phyloP scores from a whole-genome alignment of 768 basidiomycete species.

The Ramaria sp. region DNA sequence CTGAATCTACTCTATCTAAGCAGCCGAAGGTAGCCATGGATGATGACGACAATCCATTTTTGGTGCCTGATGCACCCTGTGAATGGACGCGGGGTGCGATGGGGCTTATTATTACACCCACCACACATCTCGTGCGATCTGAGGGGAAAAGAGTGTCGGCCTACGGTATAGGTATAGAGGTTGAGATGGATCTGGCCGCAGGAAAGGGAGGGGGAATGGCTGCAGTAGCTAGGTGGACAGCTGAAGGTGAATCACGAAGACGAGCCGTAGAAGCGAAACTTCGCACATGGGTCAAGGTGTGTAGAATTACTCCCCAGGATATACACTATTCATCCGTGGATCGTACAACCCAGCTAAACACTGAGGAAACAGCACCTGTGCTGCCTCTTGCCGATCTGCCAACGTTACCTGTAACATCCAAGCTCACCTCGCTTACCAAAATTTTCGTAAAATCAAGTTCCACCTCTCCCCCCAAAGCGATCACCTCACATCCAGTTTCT shows the following conservation, averaged over 20 bases:
- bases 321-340: background rate
- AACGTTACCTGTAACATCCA: conserved; percentile 36
- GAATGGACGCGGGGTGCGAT: conserved; percentile 68
- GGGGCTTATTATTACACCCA: conserved; percentile 65
- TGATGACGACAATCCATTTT: conserved; percentile 67
- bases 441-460: conserved; percentile 11
- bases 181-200: conserved; percentile 77
- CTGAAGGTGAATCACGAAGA: conserved; percentile 51
- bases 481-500: conserved; percentile 22
- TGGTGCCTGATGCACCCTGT: conserved; percentile 26
- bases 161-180: conserved; percentile 81
- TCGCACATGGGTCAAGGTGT: conserved; percentile 53
- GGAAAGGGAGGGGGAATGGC: conserved; percentile 78
- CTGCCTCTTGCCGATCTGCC: conserved; percentile 63
- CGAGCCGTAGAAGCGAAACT: conserved; percentile 49
- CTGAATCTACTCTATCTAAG: conserved; percentile 12
- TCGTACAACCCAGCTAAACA: conserved; percentile 37
- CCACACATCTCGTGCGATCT: conserved; percentile 60
- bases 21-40: conserved; percentile 13
- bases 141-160: conserved; percentile 61
- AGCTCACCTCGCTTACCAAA: conserved; percentile 33
- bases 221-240: conserved; percentile 81
- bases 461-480: conserved; percentile 29
- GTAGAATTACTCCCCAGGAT: background rate
- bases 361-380: conserved; percentile 32